These are phyloP conservation scores for Mycoemilia scoparia DNA, from an alignment of 192 early-diverging fungal genomes.

Conservation along the genomic window DNA sequence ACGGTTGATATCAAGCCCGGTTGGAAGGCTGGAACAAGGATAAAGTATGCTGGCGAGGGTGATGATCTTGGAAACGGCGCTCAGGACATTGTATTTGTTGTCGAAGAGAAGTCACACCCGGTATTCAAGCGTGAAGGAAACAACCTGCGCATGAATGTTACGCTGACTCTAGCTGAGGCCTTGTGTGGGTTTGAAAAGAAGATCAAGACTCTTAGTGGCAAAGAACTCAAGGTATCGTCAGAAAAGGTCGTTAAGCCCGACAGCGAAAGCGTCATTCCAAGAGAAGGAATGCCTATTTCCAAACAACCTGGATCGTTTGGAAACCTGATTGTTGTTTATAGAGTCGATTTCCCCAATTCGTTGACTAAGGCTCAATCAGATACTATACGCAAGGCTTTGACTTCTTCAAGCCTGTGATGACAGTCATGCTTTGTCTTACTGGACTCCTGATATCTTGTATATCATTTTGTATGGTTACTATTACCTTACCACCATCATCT, in stretches of 20 bases:
- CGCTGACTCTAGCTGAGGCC: constrained; percentile 59
- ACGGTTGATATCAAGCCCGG: constrained; percentile 76
- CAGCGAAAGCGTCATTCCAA: constrained; percentile 47
- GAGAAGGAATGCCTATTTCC: constrained; percentile 89
- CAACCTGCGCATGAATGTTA: constrained; percentile 45
- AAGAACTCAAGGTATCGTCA: constrained; percentile 40
- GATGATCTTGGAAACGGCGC: constrained; percentile 63
- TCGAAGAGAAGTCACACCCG: constrained; percentile 83
- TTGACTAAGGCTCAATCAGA: constrained; percentile 58
- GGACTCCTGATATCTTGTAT: too few relatives aligned
- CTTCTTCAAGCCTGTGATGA: too few relatives aligned
- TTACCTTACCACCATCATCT: too few relatives aligned
- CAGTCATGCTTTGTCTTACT: too few relatives aligned
- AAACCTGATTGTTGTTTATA: constrained; percentile 66
- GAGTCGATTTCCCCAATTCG: constrained; percentile 58
- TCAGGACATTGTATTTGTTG: constrained; percentile 87
- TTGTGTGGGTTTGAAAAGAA: constrained; percentile 53
- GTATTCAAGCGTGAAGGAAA: constrained; percentile 80
- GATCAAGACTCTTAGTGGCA: constrained; percentile 60
- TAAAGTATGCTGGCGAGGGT: constrained; percentile 76
- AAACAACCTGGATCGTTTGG: constrained; percentile 68
- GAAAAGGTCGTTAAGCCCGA: constrained; percentile 47
- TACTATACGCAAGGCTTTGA: constrained; percentile 25
- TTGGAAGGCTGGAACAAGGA: constrained; percentile 96
- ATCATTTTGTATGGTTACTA: too few relatives aligned